These are phyloP conservation scores for Silene uniflora DNA, from an alignment of 148 eudicot genomes.

Conservation along the genomic window DNA sequence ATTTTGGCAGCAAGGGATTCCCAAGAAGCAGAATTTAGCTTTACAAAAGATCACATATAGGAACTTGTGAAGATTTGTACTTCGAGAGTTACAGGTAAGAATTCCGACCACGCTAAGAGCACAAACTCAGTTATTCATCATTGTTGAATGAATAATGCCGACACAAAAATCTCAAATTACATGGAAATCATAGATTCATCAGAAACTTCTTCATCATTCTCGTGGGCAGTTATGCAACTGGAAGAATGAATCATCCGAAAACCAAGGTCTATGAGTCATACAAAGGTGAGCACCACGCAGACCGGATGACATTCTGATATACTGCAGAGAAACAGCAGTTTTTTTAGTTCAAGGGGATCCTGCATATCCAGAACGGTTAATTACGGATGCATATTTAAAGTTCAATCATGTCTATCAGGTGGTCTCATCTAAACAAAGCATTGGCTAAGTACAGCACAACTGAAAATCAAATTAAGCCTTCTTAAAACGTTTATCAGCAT, in stretches of 20 bases:
- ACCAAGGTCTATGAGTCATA: not conserved
- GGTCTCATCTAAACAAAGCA: not conserved
- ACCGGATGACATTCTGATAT: not conserved
- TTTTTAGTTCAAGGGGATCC: not conserved
- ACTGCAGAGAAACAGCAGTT: constrained; percentile 1
- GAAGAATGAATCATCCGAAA: not conserved
- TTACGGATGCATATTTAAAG: too few species aligned
- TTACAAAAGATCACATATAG: not conserved
- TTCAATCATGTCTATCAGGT: not conserved
- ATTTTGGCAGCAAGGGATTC: not conserved
- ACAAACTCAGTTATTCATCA: not conserved
- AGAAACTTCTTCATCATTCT: not conserved
- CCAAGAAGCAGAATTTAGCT: not conserved
- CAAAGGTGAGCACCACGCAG: not conserved
- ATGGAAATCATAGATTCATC: not conserved
- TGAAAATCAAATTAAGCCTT: not conserved
- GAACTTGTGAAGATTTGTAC: not conserved
- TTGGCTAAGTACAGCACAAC: not conserved
- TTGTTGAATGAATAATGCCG: not conserved
- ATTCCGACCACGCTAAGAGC: not conserved
- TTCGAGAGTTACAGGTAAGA: not conserved
- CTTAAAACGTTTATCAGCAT: not conserved
- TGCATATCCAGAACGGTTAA: too few species aligned
- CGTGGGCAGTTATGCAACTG: not conserved
- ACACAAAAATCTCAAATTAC: not conserved